phyloP scores from a whole-genome alignment of 1,284 basidiomycete species.

The Sanghuangporus baumii region DNA sequence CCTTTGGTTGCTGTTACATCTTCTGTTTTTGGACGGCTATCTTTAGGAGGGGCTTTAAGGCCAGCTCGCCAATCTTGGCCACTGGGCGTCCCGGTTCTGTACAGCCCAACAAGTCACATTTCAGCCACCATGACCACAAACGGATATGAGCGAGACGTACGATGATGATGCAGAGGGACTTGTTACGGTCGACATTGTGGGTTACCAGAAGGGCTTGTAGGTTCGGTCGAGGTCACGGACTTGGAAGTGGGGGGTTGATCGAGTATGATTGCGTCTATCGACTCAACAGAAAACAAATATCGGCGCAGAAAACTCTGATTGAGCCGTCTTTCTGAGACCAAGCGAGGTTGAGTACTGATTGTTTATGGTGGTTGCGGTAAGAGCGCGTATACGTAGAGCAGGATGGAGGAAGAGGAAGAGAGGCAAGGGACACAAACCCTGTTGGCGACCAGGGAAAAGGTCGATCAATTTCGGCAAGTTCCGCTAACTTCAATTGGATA shows the following conservation, averaged over 20 bases:
- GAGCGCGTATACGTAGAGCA: background rate
- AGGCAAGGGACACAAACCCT: background rate
- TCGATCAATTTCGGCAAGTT: background rate
- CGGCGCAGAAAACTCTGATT: background rate
- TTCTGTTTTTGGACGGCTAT: slow-evolving; percentile 88
- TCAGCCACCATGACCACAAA: background rate
- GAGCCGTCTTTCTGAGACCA: background rate
- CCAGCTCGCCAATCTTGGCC: slow-evolving; percentile 61
- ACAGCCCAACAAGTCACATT: background rate
- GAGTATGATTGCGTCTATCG: background rate
- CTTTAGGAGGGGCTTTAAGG: slow-evolving; percentile 85
- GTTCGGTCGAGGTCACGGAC: background rate
- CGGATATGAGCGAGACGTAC: background rate
- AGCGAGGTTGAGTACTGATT: background rate
- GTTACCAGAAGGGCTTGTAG: background rate
- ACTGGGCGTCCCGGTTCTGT: slow-evolving; percentile 19
- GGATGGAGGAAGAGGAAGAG: background rate
- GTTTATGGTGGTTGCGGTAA: background rate
- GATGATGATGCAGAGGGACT: slow-evolving; percentile 18
- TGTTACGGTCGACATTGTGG: slow-evolving; percentile 13
- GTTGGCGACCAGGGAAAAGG: background rate
- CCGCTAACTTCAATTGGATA: background rate
- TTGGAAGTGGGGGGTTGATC: background rate
- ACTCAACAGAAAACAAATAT: background rate
- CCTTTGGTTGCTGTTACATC: slow-evolving; percentile 92